Evolutionary conservation across 1,284 basidiomycete species (phyloP).

Genomic region (Athelia sp.): DNA sequence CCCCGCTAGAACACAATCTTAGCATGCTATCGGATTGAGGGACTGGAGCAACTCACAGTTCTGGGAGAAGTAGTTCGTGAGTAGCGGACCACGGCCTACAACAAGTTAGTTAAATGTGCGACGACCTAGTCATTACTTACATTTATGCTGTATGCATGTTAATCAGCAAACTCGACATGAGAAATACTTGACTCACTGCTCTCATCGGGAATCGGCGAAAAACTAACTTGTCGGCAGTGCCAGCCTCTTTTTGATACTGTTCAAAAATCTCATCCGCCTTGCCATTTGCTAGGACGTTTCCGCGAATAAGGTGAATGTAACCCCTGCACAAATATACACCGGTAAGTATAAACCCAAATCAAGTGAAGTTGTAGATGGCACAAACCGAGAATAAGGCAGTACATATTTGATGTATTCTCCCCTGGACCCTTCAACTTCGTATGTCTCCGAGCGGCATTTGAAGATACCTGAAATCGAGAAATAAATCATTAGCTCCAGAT

Average conservation of each 20-base stretch:
- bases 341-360: too few species aligned
- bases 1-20: slow-evolving; percentile 41
- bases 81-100: slow-evolving; percentile 57
- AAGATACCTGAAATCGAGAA: background rate
- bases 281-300: slow-evolving; percentile 31
- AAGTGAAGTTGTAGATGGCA: too few species aligned
- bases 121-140: slow-evolving; percentile 27
- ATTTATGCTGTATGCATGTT: slow-evolving; percentile 48
- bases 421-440: background rate
- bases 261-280: slow-evolving; percentile 52
- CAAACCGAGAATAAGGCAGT: background rate
- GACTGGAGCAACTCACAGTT: slow-evolving; percentile 49
- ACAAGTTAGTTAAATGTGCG: slow-evolving; percentile 6
- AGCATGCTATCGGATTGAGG: background rate
- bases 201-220: slow-evolving; percentile 69
- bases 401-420: background rate
- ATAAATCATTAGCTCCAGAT: background rate
- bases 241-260: slow-evolving; percentile 61
- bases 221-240: slow-evolving; percentile 36
- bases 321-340: slow-evolving; percentile 53
- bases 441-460: background rate
- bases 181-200: slow-evolving; percentile 36
- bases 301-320: slow-evolving; percentile 54
- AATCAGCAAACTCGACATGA: slow-evolving; percentile 4
- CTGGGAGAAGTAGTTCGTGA: slow-evolving; percentile 80